Evolutionary conservation across 208 protist genomes (phyloP), one percentile per base, ranked within the genome.

Genomic region (Acanthamoeba quina): DNA sequence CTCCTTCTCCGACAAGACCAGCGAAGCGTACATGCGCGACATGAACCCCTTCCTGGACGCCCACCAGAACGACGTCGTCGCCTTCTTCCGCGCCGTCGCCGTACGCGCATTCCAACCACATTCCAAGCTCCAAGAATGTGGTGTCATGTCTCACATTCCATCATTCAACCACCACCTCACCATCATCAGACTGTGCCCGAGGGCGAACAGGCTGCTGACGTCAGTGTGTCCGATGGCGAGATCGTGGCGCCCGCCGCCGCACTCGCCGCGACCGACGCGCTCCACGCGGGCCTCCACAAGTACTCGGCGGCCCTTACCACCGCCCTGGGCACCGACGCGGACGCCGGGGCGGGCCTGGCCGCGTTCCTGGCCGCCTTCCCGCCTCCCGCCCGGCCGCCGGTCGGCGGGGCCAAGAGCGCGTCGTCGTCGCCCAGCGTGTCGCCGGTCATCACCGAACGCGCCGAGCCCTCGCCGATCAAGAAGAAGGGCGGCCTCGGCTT

Each of bases 1-100:
- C 83, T n/a, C 52, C 49, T 90, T 90, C 41, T 58, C 44, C 29
- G 83, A 58, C 83, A 90, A 90, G 52, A 90, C 83, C 19, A 49
- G 56, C n/a, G 74, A 83, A 47, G 74, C 17, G 26, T 90, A 90
- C 83, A 90, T 90, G 83, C 52, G n/a, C 29, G 56, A 66, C 19
- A 90, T 90, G 83, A 90, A 90, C 34, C 52, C 44, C 21, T 90
- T 90, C 29, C 44, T 90, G 21, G 56, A 90, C 44, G 34, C 7
- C 15, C 44, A 90, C 52, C 17, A 54, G n/a, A 21, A 90, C 21
- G 41, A 21, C 56, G 52, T 90, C 44, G 34, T 90, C 49, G 56
- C 29, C 56, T 90, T 54, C 58, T 90, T 90, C 58, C 15, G 44
- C 21, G 34, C 44, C 24, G 26, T 90, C 29, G 83, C 83, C 29